A percentile compares a stretch with the other conserved stretches of the same genome.
Conservation (phyloP, 1,284 basidiomycete species). For the Hortiboletus rubellus region DNA sequence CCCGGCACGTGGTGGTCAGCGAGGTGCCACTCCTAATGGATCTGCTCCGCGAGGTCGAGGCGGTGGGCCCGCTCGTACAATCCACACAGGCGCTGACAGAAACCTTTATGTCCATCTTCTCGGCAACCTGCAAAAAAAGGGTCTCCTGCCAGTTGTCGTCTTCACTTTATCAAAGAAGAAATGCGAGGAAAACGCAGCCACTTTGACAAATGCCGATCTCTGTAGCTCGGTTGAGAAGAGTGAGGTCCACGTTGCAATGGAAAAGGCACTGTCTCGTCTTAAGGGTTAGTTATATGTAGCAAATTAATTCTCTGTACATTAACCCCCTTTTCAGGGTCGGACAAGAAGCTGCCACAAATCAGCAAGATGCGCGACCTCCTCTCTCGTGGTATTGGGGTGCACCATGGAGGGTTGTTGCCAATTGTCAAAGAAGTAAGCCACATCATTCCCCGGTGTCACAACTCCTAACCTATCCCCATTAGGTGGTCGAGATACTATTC, state of each 20-base stretch:
- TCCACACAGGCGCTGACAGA: slow-evolving; percentile 75
- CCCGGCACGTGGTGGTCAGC: slow-evolving; percentile 47
- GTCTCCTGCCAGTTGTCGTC: slow-evolving; percentile 90
- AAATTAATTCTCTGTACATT: slow-evolving; percentile 7
- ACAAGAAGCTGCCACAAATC: slow-evolving; percentile 96
- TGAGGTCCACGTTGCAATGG: slow-evolving; percentile 93
- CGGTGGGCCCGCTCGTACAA: slow-evolving; percentile 56
- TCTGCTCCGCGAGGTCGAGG: slow-evolving; percentile 45
- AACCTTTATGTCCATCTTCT: slow-evolving; percentile 95
- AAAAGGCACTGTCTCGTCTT: slow-evolving; percentile 87
- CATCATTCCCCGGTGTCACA: background rate
- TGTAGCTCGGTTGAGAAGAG: slow-evolving; percentile 91
- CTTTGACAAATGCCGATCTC: slow-evolving; percentile 86
- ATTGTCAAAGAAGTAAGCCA: slow-evolving; percentile 89
- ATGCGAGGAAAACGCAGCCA: slow-evolving; percentile 95
- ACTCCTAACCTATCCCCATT: background rate
- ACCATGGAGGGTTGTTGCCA: slow-evolving; percentile 95
- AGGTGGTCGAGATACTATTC: slow-evolving; percentile 97
- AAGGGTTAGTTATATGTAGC: slow-evolving; percentile 61
- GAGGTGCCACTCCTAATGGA: slow-evolving; percentile 48
- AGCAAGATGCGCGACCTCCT: slow-evolving; percentile 89
- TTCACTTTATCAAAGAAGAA: slow-evolving; percentile 98
- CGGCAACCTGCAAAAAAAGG: slow-evolving; percentile 82
- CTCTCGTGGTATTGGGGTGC: slow-evolving; percentile 92
- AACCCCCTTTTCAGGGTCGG: slow-evolving; percentile 60